phyloP scores from a whole-genome alignment of 1,284 basidiomycete genomes.

The Marasmius fiardii region DNA sequence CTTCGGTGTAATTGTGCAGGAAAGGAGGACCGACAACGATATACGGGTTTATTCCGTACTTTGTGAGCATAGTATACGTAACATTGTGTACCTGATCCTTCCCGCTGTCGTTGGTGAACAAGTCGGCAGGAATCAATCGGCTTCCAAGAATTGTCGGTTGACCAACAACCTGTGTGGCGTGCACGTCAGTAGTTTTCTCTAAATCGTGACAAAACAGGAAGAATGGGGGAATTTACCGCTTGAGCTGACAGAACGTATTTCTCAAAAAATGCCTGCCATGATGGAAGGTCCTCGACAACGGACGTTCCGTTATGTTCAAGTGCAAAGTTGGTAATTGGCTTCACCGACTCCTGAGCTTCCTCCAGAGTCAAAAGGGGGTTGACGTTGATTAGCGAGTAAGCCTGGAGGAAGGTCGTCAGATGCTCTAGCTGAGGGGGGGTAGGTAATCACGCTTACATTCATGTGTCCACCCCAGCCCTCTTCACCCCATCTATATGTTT shows the following conservation, averaged over 20 bases:
- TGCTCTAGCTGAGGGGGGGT: conserved; percentile 13
- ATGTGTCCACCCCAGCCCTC: conserved; percentile 55
- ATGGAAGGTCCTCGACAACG: conserved; percentile 28
- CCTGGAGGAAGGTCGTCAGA: background rate
- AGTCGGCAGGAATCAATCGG: conserved; percentile 25
- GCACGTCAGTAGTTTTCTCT: background rate
- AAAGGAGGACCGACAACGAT: conserved; percentile 35
- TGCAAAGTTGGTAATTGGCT: conserved; percentile 27
- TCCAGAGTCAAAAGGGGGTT: conserved; percentile 26
- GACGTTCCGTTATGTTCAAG: conserved; percentile 25
- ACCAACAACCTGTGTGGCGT: conserved; percentile 24
- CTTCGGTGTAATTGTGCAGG: conserved; percentile 36
- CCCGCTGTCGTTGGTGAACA: conserved; percentile 24
- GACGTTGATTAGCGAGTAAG: conserved; percentile 15
- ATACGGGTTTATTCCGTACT: conserved; percentile 21
- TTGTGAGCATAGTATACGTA: conserved; percentile 22
- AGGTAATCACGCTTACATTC: conserved; percentile 26
- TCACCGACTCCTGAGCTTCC: conserved; percentile 27
- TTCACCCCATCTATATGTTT: conserved; percentile 37
- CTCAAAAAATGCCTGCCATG: conserved; percentile 28
- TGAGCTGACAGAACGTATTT: conserved; percentile 13
- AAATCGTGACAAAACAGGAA: background rate
- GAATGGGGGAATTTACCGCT: background rate
- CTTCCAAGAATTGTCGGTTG: conserved; percentile 25
- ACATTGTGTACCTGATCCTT: conserved; percentile 22